Conservation (phyloP, 2,329 filamentous ascomycete species). For the Trichoderma semiorbis region DNA sequence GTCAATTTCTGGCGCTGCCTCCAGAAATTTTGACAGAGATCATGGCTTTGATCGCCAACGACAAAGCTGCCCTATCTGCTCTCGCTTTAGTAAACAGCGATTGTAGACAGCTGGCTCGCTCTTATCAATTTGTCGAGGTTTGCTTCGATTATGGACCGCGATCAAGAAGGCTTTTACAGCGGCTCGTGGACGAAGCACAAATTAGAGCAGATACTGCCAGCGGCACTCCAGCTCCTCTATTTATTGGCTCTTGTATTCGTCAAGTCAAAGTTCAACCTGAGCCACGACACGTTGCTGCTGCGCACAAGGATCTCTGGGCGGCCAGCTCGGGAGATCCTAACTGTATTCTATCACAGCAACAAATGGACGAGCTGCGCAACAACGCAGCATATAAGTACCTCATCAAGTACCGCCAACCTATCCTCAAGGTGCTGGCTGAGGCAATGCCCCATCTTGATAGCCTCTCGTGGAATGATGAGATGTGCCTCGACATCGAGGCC, state of each 20-base stretch:
- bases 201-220: not conserved
- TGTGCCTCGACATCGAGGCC: not conserved
- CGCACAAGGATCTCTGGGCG: not conserved
- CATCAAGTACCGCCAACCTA: not conserved
- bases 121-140: constrained; percentile 19
- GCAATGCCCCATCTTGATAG: constrained; percentile 19
- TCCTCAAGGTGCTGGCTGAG: not conserved
- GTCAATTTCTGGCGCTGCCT: constrained; percentile 14
- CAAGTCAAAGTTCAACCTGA: not conserved
- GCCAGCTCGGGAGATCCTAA: not conserved
- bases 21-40: constrained; percentile 18
- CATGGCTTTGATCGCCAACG: constrained; percentile 16
- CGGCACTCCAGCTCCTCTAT: not conserved
- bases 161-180: not conserved
- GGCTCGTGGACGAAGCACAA: not conserved
- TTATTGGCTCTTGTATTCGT: not conserved
- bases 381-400: not conserved
- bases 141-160: constrained; percentile 17
- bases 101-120: constrained; percentile 19
- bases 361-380: not conserved
- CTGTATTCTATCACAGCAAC: not conserved
- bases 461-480: constrained; percentile 8
- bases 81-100: constrained; percentile 23
- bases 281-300: not conserved
- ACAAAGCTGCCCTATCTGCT: constrained; percentile 16